Evolutionary conservation across 495 filamentous ascomycete species (phyloP).

Genomic region (Podospora fimiseda): DNA sequence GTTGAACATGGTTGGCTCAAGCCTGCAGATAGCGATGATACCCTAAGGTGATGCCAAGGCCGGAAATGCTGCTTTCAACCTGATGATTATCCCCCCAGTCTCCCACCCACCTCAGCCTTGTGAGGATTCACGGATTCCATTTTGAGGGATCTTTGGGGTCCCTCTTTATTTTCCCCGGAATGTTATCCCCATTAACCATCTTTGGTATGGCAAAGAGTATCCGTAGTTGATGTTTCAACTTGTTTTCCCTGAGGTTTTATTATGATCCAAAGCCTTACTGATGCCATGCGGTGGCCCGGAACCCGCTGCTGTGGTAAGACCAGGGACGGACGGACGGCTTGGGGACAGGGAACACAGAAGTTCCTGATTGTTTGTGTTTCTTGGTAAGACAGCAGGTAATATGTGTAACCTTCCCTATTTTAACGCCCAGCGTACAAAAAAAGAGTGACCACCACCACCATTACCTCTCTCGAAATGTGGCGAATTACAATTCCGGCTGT

Average conservation of each 20-base stretch:
- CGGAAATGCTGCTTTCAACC: no score
- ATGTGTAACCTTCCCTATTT: constrained; percentile 1
- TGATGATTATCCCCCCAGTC: background rate
- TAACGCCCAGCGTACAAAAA: background rate
- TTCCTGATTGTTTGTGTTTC: background rate
- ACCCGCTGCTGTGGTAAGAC: background rate
- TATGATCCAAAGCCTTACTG: background rate
- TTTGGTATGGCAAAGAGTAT: background rate
- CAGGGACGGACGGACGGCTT: background rate
- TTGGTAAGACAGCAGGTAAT: background rate
- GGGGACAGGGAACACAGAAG: background rate
- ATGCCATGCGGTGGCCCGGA: background rate
- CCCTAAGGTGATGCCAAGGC: constrained; percentile 1
- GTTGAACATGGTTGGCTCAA: constrained; percentile 1
- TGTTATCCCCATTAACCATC: no score
- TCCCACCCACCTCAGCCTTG: constrained; percentile 5
- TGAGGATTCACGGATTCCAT: no score
- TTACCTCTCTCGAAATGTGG: background rate
- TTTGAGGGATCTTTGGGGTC: no score
- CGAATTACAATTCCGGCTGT: background rate
- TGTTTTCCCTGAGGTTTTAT: background rate
- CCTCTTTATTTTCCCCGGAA: no score
- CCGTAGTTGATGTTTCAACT: background rate
- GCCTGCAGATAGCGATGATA: constrained; percentile 1
- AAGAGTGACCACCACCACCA: background rate